Conservation (phyloP, 192 early-diverging fungal genomes). For the Backusella mclennaniae region DNA sequence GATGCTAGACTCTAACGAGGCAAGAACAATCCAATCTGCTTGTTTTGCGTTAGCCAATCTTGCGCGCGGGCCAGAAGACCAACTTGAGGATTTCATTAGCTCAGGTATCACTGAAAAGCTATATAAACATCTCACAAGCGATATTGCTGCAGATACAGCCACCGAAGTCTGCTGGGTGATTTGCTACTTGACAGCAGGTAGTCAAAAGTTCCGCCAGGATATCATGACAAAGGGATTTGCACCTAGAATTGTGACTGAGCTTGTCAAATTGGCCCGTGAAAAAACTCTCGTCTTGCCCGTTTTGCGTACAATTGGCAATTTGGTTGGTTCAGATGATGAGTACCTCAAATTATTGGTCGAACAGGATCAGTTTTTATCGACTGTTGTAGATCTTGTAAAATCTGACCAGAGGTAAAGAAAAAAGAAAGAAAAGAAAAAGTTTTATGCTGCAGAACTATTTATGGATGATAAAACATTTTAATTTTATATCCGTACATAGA, state of each 20-base stretch:
- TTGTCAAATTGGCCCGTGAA: constrained; percentile 24
- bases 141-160: constrained; percentile 46
- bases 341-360: constrained; percentile 43
- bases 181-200: constrained; percentile 57
- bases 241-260: constrained; percentile 21
- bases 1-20: constrained; percentile 62
- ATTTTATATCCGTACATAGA: constrained; percentile 29
- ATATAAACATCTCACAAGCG: constrained; percentile 46
- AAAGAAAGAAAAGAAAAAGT: background rate
- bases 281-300: constrained; percentile 53
- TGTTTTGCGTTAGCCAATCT: constrained; percentile 77
- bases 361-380: constrained; percentile 47
- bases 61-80: constrained; percentile 59
- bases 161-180: constrained; percentile 69
- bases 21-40: constrained; percentile 55
- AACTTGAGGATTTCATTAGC: constrained; percentile 50
- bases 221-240: constrained; percentile 36
- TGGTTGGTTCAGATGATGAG: constrained; percentile 64
- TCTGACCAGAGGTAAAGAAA: constrained; percentile 48
- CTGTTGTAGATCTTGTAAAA: constrained; percentile 43
- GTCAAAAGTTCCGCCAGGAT: constrained; percentile 45
- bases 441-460: background rate
- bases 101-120: constrained; percentile 45
- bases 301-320: constrained; percentile 65
- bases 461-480: background rate